Evolutionary conservation across 495 filamentous ascomycete genomes (phyloP), one percentile per base, ranked within the genome.

Genomic region (Talaromyces proteolyticus): DNA sequence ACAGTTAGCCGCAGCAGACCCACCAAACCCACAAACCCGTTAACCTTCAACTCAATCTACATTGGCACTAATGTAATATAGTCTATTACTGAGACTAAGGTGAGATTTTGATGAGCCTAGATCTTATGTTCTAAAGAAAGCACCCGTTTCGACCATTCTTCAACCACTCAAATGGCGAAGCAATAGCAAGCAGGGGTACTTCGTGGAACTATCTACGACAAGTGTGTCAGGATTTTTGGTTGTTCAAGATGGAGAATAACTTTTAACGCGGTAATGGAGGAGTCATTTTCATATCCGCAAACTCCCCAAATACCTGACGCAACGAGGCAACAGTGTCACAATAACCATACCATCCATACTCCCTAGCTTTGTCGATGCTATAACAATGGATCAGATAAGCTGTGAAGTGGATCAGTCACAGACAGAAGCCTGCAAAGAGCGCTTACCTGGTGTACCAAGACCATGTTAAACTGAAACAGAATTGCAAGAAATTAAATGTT

Each of bases 211-310:
- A 44, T 44, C 4, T 25, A 44, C 21, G 42, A 44, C 42, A 44
- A 44, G 20, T 23, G 42, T 44, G 6, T 44, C 16, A 23, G 16
- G 42, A 21, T 6, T 44, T 23, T 44, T 44, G 42, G 20, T 14
- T 44, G 20, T 44, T 24, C 20, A 44, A 44, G 42, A 44, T 20
- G 42, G 20, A 44, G 17, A 44, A 44, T 24, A 23, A 14, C 42
- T 44, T 24, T 44, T 44, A 44, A 44, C 21, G 20, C 20, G 42
- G 42, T 21, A 44, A 44, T 44, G 42, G 42, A 44, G 42, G 42
- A 44, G 42, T 44, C 42, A 44, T 44, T 44, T 24, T 44, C 42
- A 44, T 44, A 44, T 44, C 42, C 42, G 42, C 42, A 44, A 44
- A 44, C 42, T 44, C 42, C 42, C 23, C 42, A 44, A 44, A 44